Base-by-base conservation (phyloP, 345 rosid genomes). In the Bruguiera parviflora region DNA sequence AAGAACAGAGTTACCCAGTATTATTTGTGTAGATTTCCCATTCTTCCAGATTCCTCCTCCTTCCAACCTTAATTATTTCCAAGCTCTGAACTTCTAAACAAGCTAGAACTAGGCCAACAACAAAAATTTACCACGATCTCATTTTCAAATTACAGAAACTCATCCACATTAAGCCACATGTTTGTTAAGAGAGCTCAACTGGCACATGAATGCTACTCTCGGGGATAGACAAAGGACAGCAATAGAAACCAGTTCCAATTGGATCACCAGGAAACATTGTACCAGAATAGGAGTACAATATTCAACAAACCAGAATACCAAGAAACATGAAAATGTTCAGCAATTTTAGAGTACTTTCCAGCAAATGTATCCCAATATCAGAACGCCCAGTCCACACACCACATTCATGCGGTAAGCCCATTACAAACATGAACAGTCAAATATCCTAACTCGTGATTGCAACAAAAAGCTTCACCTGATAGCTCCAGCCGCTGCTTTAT, bases 401-500 rank as follows among this genome's bases (percentile, higher is more conserved):
- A 29, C n/a, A 15, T 18, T 9, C 32, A 56, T 8, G 16, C 2
- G 16, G 13, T 18, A 39, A 65, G 39, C 24, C 46, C 46, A 39
- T 39, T 39, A 39, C 46, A 39, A 39, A 39, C 46, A 39, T 39
- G 46, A 8, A 11, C 2, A 10, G 46, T 39, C 46, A 39, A 39
- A 57, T 11, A 72, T 31, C 65, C 4, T 58, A 13, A 21, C n/a
- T 53, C 18, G 33, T 22, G 32, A 15, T 35, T 66, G 31, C 13
- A 7, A 22, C 28, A 20, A 1, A 52, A 53, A 35, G 53, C 8
- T 27, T 56, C 73, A 89, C 99, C 97, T 90, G 83, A 88, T 90
- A 63, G 97, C 95, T 76, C 96, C 90, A 71, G 84, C 86, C 1
- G 96, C 99, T 59, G 98, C 97, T 84, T 92, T 88, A 81, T 87